Percentiles rank a stretch among this genome's conserved stretches.
Evolutionary conservation across 345 rosid genomes (phyloP).

Genomic region (Pelargonium nanum): DNA sequence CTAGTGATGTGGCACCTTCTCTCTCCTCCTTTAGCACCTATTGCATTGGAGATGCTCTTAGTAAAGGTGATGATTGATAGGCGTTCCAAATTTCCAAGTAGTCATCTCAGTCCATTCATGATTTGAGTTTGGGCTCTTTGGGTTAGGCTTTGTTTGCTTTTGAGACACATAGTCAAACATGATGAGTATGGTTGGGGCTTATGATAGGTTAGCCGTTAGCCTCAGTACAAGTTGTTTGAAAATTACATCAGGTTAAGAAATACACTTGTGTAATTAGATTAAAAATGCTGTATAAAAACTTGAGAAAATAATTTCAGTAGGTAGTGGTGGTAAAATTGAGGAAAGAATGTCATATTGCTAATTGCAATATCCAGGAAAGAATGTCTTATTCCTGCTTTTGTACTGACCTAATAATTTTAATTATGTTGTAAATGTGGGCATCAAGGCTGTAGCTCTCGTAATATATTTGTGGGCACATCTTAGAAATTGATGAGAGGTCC

Average conservation of each 20-base stretch:
- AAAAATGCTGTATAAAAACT: background rate
- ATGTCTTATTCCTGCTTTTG: background rate
- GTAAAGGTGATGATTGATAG: background rate
- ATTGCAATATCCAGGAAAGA: background rate
- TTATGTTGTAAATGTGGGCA: background rate
- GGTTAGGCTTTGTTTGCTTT: background rate
- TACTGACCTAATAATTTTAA: background rate
- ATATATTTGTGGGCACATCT: background rate
- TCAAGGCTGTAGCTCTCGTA: background rate
- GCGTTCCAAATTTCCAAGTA: background rate
- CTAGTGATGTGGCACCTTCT: no score
- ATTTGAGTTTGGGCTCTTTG: background rate
- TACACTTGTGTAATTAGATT: no score
- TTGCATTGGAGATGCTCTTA: no score
- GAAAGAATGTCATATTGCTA: background rate
- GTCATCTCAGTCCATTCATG: background rate
- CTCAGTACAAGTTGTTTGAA: background rate
- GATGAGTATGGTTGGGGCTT: background rate
- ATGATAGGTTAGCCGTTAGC: no score
- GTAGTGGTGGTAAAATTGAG: background rate
- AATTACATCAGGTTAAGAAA: background rate
- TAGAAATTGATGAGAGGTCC: background rate
- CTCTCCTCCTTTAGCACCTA: no score
- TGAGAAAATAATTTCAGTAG: no score
- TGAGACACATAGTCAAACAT: background rate